Evolutionary conservation across 1,139 yeast species (phyloP).

Genomic region (Scheffersomyces illinoinensis): DNA sequence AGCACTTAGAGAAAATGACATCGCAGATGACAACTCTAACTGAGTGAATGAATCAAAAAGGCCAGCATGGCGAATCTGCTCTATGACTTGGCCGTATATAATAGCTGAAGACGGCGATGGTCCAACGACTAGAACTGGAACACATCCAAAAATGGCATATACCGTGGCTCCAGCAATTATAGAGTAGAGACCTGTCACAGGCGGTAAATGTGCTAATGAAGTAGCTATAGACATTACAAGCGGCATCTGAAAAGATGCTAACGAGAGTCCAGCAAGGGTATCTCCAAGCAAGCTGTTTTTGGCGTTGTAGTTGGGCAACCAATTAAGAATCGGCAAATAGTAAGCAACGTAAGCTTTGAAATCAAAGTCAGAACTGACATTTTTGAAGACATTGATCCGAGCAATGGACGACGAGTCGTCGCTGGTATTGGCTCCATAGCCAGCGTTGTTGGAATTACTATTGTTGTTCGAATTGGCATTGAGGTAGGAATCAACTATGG

Average conservation of each 20-base stretch:
- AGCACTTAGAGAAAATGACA: constrained; percentile 26
- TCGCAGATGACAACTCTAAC: constrained; percentile 26
- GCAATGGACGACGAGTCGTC: constrained; percentile 10
- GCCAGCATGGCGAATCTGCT: constrained; percentile 17
- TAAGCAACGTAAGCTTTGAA: constrained; percentile 30
- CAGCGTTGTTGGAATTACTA: not conserved
- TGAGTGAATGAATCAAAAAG: constrained; percentile 14
- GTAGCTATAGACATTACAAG: constrained; percentile 37
- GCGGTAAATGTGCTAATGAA: constrained; percentile 34
- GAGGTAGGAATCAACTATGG: constrained; percentile 17
- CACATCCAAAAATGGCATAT: constrained; percentile 33
- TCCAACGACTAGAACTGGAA: constrained; percentile 36
- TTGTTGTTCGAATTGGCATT: constrained; percentile 2
- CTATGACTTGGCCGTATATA: constrained; percentile 32
- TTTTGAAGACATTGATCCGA: constrained; percentile 5
- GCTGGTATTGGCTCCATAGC: constrained; percentile 2
- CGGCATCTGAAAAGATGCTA: constrained; percentile 37
- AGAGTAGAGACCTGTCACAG: constrained; percentile 31
- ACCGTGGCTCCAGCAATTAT: constrained; percentile 28
- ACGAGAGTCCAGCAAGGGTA: constrained; percentile 32
- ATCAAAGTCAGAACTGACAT: constrained; percentile 12
- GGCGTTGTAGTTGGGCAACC: constrained; percentile 30
- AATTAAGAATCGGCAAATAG: constrained; percentile 32
- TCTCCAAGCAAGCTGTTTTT: constrained; percentile 24
- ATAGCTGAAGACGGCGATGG: constrained; percentile 37